Evolutionary conservation across 805 yeast species (phyloP), one percentile per base, ranked within the genome.

Genomic region (Danielia oregonensis): DNA sequence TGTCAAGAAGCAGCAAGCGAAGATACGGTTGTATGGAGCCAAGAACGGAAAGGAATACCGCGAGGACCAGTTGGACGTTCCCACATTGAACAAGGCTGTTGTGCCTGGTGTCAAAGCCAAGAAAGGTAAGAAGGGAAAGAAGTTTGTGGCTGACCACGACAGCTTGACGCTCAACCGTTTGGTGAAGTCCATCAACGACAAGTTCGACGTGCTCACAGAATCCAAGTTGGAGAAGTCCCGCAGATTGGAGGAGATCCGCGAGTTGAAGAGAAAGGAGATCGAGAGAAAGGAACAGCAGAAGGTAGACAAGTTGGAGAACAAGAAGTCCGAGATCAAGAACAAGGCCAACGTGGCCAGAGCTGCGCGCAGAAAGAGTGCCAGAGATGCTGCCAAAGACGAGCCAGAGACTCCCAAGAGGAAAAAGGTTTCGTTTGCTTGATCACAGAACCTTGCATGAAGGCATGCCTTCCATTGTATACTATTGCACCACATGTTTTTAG

Each of bases 151-250:
- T 26, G 95, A 85, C 51, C 72, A 77, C 47, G 86, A 87, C 52
- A 59, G 72, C 10, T 53, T 77, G 29, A 70, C 75, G 21, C 52
- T 87, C 63, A 76, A 74, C 44, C 72, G 94, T 58, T 69, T 91
- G 40, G 78, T 89, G 33, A 82, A 79, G 44, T 77, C 82, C 21
- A 87, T 93, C 36, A 88, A 87, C 49, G 95, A 88, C 54, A 76
- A 81, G 41, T 72, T 79, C 44, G 97, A 91, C 42, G 72, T 76
- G 27, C 74, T 78, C 6, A 80, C 82, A 49, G 96, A 89, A 52
- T 83, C 95, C 47, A 93, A 88, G 61, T 68, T 93, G 37, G 98
- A 91, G 55, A 86, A 86, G 54, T 81, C 95, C 0, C 78, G 86
- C 54, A 80, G 95, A 59, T 69, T 93, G 30, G 97, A 91, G 59